Conservation (phyloP, 768 basidiomycete genomes). For the Leucocoprinus sp. region DNA sequence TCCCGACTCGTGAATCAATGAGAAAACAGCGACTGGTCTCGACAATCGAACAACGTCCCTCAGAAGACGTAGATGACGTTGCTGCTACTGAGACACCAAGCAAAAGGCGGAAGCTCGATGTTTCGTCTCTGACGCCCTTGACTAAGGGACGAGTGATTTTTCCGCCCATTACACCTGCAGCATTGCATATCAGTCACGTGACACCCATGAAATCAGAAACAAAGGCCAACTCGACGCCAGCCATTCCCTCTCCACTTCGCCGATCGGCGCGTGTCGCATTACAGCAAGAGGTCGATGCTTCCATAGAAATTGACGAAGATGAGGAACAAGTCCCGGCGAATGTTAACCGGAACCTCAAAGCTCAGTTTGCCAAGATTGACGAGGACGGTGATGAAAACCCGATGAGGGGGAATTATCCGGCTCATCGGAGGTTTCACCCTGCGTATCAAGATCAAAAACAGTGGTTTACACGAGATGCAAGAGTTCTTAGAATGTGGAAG, state of each 20-base stretch:
- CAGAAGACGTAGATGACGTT: constrained; percentile 3
- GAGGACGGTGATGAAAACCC: too few species aligned
- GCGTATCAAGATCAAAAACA: too few species aligned
- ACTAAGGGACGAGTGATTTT: not conserved
- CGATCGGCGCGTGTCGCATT: constrained; percentile 10
- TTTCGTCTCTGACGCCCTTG: not conserved
- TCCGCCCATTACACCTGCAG: constrained; percentile 6
- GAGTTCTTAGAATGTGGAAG: too few species aligned
- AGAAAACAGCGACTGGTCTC: constrained; percentile 5
- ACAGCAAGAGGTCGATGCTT: constrained; percentile 6
- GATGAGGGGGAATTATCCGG: too few species aligned
- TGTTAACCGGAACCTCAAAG: too few species aligned
- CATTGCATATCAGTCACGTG: not conserved
- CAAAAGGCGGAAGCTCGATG: constrained; percentile 14
- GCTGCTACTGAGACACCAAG: constrained; percentile 13
- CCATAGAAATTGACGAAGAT: too few species aligned
- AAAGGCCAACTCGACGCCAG: constrained; percentile 3
- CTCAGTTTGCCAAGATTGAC: too few species aligned
- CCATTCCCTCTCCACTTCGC: constrained; percentile 12
- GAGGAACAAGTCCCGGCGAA: too few species aligned
- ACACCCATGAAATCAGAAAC: not conserved
- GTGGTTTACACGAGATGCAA: too few species aligned
- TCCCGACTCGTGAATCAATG: constrained; percentile 11
- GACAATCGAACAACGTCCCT: not conserved
- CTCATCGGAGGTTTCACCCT: too few species aligned